Evolutionary conservation across 257 asterid genomes (phyloP), one percentile per base, ranked within the genome.

Genomic region (Schizonepeta tenuifolia): DNA sequence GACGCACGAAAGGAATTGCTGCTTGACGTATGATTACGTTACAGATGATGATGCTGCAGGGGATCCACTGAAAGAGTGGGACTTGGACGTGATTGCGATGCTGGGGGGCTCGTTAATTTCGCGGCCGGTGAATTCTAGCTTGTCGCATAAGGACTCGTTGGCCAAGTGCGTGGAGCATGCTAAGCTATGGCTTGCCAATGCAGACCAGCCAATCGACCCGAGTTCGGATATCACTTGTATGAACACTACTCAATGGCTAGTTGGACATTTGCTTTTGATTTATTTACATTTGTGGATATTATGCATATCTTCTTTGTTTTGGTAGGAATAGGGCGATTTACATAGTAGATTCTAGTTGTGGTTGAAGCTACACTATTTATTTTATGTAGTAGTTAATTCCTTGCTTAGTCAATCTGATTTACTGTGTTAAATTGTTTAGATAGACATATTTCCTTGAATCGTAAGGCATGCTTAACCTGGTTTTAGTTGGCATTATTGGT

Each of bases 1-100:
- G 88, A 83, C 93, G 50, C 97, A 88, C 55, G 99, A 94, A 80
- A 89, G 99, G 84, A 87, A 86, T 2, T 89, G 96, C 76, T 94
- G 99, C 82, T 75, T 94, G 50, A 86, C 98, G 7, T 94, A 94
- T 22, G 99, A 94, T 74, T 89, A 86, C 70, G 96, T 94, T 33
- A 90, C 97, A 4, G 98, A 91, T 61, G 99, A 91, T 56, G 99
- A 91, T 58, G 79, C 87, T 50, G 86, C 86, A 0, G 84, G 88
- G 63, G 98, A 82, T 67, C 88, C 89, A 53, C 75, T 93, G 72
- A 89, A 85, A 31, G 99, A 95, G 79, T 67, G 67, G 74, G 99
- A 95, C 72, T 86, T 95, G 88, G 98, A 95, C 73, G 78, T 95
- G 86, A 88, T 95, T 77, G 83, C 98, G 7, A 72, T 69, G 86